A percentile compares a stretch with the other conserved stretches of the same genome.
phyloP scores from a whole-genome alignment of 768 basidiomycete species.

The Saitozyma sp. region DNA sequence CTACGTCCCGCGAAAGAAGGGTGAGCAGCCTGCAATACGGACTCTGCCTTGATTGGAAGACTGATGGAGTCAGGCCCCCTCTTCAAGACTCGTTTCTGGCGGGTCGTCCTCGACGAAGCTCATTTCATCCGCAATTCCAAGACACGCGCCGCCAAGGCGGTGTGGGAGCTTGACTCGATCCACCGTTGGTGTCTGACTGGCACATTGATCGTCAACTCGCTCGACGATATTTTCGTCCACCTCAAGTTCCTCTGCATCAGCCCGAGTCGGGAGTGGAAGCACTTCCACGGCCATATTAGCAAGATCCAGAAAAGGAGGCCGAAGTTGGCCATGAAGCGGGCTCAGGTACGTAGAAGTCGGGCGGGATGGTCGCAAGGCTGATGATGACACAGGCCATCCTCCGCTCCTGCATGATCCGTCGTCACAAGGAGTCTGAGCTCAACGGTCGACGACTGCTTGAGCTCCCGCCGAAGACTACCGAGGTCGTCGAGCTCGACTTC shows the following conservation, averaged over 20 bases:
- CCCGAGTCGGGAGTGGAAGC: constrained; percentile 63
- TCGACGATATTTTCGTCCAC: constrained; percentile 60
- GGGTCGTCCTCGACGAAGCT: constrained; percentile 71
- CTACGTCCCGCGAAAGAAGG: constrained; percentile 40
- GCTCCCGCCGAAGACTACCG: constrained; percentile 62
- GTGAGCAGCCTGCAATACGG: constrained; percentile 25
- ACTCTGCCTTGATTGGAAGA: not conserved
- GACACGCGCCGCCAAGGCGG: constrained; percentile 14
- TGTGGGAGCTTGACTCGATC: constrained; percentile 56
- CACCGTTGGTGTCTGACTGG: constrained; percentile 60
- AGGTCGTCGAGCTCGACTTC: constrained; percentile 62
- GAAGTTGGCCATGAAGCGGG: constrained; percentile 59
- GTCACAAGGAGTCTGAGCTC: constrained; percentile 68
- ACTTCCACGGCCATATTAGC: constrained; percentile 58
- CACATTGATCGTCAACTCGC: constrained; percentile 66
- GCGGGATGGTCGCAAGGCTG: not conserved
- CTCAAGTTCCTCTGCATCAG: constrained; percentile 56
- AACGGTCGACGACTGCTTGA: constrained; percentile 71
- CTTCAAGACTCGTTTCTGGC: constrained; percentile 65
- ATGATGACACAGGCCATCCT: constrained; percentile 57
- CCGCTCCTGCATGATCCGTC: constrained; percentile 60
- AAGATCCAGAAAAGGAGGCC: constrained; percentile 54
- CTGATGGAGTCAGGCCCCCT: constrained; percentile 57
- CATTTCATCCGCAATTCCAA: constrained; percentile 58
- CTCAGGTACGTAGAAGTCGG: constrained; percentile 52